Percentiles rank a stretch among this genome's conserved stretches.
phyloP scores from a whole-genome alignment of 2,329 filamentous ascomycete species.

The Trichoderma atroviride region DNA sequence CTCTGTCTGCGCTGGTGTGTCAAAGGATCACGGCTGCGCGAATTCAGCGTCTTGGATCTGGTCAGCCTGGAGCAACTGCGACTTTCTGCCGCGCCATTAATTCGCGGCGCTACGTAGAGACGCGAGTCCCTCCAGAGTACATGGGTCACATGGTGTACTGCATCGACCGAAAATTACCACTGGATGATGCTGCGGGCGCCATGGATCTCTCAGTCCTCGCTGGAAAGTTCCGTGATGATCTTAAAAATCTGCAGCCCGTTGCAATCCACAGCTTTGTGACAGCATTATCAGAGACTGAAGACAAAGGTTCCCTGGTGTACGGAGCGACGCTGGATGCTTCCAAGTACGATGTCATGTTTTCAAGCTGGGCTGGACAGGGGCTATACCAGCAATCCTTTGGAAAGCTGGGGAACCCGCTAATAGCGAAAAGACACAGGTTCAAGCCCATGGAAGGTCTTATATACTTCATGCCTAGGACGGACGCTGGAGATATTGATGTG shows the following conservation, averaged over 20 bases:
- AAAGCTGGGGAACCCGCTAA: neutral
- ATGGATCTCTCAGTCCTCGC: neutral
- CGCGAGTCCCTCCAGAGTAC: neutral
- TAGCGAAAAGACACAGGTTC: conserved; percentile 1
- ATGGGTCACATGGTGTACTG: conserved; percentile 2
- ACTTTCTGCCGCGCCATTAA: neutral
- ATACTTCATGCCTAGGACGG: neutral
- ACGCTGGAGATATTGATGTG: neutral
- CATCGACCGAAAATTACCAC: neutral
- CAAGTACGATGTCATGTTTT: neutral
- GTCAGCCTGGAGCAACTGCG: neutral
- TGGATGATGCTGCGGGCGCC: neutral
- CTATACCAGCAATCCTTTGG: neutral
- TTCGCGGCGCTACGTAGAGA: neutral
- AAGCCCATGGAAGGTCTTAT: neutral
- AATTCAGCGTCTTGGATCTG: neutral
- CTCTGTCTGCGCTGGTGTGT: neutral
- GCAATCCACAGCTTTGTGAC: conserved; percentile 1
- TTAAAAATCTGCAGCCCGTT: neutral
- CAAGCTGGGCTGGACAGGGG: neutral
- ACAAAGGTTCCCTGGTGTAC: neutral
- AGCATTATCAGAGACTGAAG: neutral
- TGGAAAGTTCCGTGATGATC: neutral
- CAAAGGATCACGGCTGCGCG: neutral
- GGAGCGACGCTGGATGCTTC: neutral